phyloP scores from a whole-genome alignment of 2,329 filamentous ascomycete species.

The Xylariaceae sp. region DNA sequence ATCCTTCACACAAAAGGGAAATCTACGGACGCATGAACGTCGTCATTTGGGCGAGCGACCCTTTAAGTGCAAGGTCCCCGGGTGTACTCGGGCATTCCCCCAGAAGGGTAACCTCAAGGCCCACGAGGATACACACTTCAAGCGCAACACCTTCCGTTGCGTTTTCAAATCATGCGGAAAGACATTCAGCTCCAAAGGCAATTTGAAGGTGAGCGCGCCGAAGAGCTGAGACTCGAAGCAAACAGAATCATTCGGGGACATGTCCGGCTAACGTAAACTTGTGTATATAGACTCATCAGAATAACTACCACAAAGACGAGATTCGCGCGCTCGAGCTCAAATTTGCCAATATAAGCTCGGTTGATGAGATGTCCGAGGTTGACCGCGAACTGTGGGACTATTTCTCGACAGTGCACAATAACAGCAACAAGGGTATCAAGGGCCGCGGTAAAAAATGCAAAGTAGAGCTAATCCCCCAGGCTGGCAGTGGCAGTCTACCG shows the following conservation, averaged over 20 bases:
- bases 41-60: slow-evolving; percentile 85
- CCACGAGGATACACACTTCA: slow-evolving; percentile 75
- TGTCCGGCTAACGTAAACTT: slow-evolving; percentile 4
- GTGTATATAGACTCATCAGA: slow-evolving; percentile 65
- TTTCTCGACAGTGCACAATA: slow-evolving; percentile 86
- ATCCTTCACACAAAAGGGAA: slow-evolving; percentile 83
- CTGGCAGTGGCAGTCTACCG: slow-evolving; percentile 7
- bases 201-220: slow-evolving; percentile 65
- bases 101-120: slow-evolving; percentile 82
- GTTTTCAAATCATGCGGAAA: slow-evolving; percentile 79
- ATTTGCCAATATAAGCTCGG: slow-evolving; percentile 56
- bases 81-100: slow-evolving; percentile 73
- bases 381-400: slow-evolving; percentile 80
- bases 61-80: slow-evolving; percentile 54
- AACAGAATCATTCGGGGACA: too few species aligned
- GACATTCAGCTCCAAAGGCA: slow-evolving; percentile 83
- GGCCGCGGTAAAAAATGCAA: slow-evolving; percentile 82
- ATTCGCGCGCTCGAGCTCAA: slow-evolving; percentile 63
- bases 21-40: slow-evolving; percentile 85
- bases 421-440: slow-evolving; percentile 98
- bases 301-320: slow-evolving; percentile 81
- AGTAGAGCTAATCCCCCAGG: slow-evolving; percentile 37
- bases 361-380: slow-evolving; percentile 58
- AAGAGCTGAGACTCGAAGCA: not conserved
- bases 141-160: slow-evolving; percentile 74